Evolutionary conservation across 2,329 filamentous ascomycete species (phyloP), one percentile per base, ranked within the genome.

Genomic region (Zymoseptoria brevis): DNA sequence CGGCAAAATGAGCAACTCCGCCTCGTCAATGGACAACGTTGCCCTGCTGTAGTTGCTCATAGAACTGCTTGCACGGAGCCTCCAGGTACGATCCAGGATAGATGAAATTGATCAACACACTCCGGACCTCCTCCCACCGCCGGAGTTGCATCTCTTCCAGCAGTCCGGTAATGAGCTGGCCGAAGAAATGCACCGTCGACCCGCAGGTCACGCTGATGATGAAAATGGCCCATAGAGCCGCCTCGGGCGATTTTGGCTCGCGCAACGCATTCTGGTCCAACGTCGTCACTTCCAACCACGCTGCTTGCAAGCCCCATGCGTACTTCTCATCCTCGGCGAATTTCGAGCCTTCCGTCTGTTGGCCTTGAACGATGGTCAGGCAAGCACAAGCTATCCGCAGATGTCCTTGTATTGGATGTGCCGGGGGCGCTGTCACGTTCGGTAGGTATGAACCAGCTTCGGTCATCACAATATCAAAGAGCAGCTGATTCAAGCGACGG

Each of bases 191-290:
- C 24, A 66, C 64, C 1, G 64, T 67, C 16, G 68, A 63, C 8
- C 66, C 68, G 29, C 69, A 71, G 4, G 70, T 72, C 8, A 72
- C 69, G 51, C 66, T 68, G 54, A 72, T 72, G 57, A 71, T 69
- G 59, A 72, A 69, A 3, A 71, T 61, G 9, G 68, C 69, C 70
- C 70, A 72, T 13, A 72, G 58, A 2, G 69, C 67, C 13, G 68
- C 70, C 54, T 71, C 68, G 4, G 69, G 68, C 8, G 69, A 66
- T 24, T 71, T 69, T 4, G 67, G 68, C 49, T 72, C 68, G 16
- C 60, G 58, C 16, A 72, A 57, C 13, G 65, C 66, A 19, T 60
- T 59, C 29, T 65, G 65, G 53, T 72, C 69, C 21, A 72, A 64
- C 19, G 63, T 59, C 7, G 61, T 63, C 11, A 66, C 68, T 57